Percentiles rank a stretch among this genome's conserved stretches.
These are phyloP conservation scores for Scheffersomyces lignosus DNA, from an alignment of 805 yeast genomes.

Conservation along the genomic window DNA sequence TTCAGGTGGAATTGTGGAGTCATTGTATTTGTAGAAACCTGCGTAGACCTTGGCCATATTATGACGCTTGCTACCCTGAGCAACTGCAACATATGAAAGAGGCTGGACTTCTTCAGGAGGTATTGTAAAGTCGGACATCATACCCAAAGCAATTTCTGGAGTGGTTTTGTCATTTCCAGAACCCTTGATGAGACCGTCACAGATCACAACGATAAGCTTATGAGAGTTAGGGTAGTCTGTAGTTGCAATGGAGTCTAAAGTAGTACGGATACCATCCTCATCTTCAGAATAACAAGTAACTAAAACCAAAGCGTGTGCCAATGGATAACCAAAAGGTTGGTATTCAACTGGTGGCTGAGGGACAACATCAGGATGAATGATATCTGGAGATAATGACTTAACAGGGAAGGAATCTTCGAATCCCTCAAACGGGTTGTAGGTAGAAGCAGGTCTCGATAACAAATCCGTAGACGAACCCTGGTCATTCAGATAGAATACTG, in stretches of 20 bases:
- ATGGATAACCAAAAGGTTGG: constrained; percentile 85
- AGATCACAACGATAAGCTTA: constrained; percentile 77
- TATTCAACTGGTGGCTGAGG: constrained; percentile 90
- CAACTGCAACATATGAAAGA: constrained; percentile 91
- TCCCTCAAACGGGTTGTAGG: constrained; percentile 31
- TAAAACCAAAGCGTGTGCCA: constrained; percentile 43
- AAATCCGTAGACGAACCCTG: constrained; percentile 35
- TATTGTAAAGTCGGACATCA: constrained; percentile 73
- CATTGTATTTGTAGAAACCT: constrained; percentile 88
- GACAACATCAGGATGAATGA: constrained; percentile 74
- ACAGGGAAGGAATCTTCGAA: constrained; percentile 34
- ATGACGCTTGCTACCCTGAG: constrained; percentile 91
- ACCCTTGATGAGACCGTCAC: constrained; percentile 95
- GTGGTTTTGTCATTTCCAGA: constrained; percentile 86
- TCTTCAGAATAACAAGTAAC: constrained; percentile 97
- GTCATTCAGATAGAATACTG: constrained; percentile 30
- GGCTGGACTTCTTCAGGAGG: constrained; percentile 78
- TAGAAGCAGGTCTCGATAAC: constrained; percentile 12
- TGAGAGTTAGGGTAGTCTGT: constrained; percentile 96
- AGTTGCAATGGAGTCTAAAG: constrained; percentile 90
- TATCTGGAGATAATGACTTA: constrained; percentile 54
- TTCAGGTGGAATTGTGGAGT: constrained; percentile 68
- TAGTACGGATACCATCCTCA: constrained; percentile 78
- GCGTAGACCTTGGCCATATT: constrained; percentile 97
- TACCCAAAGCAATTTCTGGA: constrained; percentile 82